Percentiles rank a stretch among this genome's conserved stretches.
Evolutionary conservation across 768 basidiomycete genomes (phyloP).

Genomic region (Coprinellus aureogranulatus): DNA sequence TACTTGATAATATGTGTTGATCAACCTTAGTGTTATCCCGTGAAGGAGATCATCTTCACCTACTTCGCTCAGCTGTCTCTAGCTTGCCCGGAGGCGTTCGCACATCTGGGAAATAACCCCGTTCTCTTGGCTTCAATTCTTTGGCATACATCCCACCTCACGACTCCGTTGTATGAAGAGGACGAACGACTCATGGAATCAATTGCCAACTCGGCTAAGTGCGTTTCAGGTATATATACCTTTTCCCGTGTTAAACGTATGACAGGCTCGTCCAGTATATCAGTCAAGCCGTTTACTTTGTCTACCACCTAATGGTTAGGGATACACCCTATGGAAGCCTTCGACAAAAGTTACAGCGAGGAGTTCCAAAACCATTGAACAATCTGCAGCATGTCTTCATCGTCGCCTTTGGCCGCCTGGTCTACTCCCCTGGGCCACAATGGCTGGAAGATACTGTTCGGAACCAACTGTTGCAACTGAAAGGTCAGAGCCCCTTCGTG

Average conservation of each 20-base stretch:
- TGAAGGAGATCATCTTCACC: conserved; percentile 35
- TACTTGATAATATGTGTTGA: not conserved
- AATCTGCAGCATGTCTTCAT: conserved; percentile 69
- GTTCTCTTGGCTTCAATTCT: conserved; percentile 66
- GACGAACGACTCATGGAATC: conserved; percentile 41
- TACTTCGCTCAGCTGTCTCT: conserved; percentile 43
- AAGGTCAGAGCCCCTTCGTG: conserved; percentile 37
- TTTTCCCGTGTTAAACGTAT: not conserved
- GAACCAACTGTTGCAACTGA: conserved; percentile 41
- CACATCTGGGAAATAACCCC: conserved; percentile 42
- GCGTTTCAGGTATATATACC: not conserved
- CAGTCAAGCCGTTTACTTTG: conserved; percentile 53
- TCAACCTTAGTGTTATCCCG: conserved; percentile 14
- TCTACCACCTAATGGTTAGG: conserved; percentile 62
- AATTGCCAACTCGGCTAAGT: conserved; percentile 36
- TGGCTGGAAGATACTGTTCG: conserved; percentile 48
- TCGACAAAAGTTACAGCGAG: conserved; percentile 55
- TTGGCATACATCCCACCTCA: conserved; percentile 49
- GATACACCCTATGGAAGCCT: conserved; percentile 49
- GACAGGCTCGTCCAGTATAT: conserved; percentile 50
- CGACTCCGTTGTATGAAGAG: conserved; percentile 64
- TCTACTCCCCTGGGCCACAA: conserved; percentile 63
- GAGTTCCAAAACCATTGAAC: conserved; percentile 54
- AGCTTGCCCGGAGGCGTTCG: conserved; percentile 36
- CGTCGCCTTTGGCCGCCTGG: conserved; percentile 73